Conservation (phyloP, 2,329 filamentous ascomycete genomes). For the Cladosporium velox region DNA sequence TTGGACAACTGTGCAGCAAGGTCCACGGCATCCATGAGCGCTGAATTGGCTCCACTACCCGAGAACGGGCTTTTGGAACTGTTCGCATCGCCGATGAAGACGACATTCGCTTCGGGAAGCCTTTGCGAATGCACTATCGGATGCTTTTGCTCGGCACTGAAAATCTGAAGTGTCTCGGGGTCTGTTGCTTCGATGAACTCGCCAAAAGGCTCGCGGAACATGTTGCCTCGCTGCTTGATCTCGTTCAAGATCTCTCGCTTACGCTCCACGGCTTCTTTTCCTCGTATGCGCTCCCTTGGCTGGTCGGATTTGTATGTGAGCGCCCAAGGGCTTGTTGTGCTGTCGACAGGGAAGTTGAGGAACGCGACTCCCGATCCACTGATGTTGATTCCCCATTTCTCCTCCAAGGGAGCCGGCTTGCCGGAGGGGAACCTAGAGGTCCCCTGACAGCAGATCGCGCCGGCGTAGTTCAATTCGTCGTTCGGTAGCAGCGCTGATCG, state of each 20-base stretch:
- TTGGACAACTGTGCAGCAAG: slow-evolving; percentile 45
- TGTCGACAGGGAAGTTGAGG: slow-evolving; percentile 50
- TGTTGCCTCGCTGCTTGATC: slow-evolving; percentile 38
- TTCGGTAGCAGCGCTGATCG: slow-evolving; percentile 17
- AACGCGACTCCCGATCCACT: slow-evolving; percentile 42
- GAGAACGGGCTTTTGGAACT: slow-evolving; percentile 55
- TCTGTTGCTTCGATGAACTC: slow-evolving; percentile 46
- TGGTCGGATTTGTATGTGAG: slow-evolving; percentile 39
- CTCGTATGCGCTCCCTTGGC: slow-evolving; percentile 20
- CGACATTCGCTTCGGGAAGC: slow-evolving; percentile 27
- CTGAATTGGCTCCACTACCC: slow-evolving; percentile 53
- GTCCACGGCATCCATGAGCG: slow-evolving; percentile 51
- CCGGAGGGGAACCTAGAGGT: slow-evolving; percentile 20
- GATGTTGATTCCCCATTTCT: slow-evolving; percentile 28
- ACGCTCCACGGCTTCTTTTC: slow-evolving; percentile 26
- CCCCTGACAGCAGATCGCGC: slow-evolving; percentile 17
- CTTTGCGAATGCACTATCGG: slow-evolving; percentile 44
- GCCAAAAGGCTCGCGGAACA: slow-evolving; percentile 45
- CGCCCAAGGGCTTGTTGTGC: slow-evolving; percentile 46
- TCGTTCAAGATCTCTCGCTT: slow-evolving; percentile 37
- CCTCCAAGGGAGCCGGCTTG: slow-evolving; percentile 16
- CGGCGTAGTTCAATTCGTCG: slow-evolving; percentile 20
- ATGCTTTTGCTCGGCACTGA: slow-evolving; percentile 49
- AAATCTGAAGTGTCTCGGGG: slow-evolving; percentile 39
- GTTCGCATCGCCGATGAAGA: slow-evolving; percentile 55